phyloP scores from a whole-genome alignment of 2,329 filamentous ascomycete genomes.

The Ophiostoma himal-ulmi region DNA sequence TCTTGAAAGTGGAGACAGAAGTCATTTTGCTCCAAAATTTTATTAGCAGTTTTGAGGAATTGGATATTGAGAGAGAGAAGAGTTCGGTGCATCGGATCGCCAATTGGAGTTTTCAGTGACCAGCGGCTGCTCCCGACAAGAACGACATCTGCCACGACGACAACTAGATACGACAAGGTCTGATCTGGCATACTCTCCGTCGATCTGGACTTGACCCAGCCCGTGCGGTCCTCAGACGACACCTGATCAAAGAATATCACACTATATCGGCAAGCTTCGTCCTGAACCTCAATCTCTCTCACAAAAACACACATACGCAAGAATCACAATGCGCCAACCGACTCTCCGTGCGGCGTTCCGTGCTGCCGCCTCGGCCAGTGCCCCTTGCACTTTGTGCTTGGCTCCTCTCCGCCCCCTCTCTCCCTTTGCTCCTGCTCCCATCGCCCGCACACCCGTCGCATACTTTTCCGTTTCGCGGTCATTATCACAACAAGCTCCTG shows the following conservation, averaged over 20 bases:
- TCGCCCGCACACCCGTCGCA: slow-evolving; percentile 5
- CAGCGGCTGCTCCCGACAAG: not conserved
- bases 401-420: not conserved
- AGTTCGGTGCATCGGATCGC: not conserved
- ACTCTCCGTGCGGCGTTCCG: slow-evolving; percentile 15
- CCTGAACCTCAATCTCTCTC: not conserved
- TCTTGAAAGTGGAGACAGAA: not conserved
- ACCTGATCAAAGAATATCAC: not conserved
- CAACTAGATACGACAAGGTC: not conserved
- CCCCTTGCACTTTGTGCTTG: not conserved
- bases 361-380: slow-evolving; percentile 8
- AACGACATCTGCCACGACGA: not conserved
- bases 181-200: not conserved
- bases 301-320: not conserved
- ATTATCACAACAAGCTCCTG: not conserved
- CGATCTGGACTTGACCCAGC: not conserved
- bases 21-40: not conserved
- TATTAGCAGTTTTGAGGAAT: not conserved
- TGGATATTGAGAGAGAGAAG: not conserved
- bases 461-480: slow-evolving; percentile 13
- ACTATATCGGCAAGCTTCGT: not conserved
- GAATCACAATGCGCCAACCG: slow-evolving; percentile 16
- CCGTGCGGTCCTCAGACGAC: not conserved
- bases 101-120: not conserved
- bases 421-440: not conserved